phyloP scores from a whole-genome alignment of 2,329 filamentous ascomycete species.

The Phaeophleospora eucalypticola region DNA sequence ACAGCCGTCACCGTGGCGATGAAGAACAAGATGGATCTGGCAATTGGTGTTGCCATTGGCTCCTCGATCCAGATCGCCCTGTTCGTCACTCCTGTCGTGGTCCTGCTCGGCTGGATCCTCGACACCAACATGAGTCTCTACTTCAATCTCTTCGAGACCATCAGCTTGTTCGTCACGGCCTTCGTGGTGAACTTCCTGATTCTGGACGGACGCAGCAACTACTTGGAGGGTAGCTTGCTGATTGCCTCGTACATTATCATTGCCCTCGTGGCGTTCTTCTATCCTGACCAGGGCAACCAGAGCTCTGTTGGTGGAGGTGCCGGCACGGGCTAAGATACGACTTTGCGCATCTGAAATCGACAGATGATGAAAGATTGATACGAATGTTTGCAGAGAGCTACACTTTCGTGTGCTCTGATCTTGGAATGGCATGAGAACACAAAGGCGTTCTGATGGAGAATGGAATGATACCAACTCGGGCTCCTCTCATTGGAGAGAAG shows the following conservation, averaged over 20 bases:
- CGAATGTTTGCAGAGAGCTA: neutral
- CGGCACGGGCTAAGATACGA: neutral
- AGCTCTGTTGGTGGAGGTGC: constrained; percentile 41
- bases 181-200: constrained; percentile 85
- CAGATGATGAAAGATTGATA: neutral
- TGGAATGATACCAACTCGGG: neutral
- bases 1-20: constrained; percentile 74
- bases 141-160: constrained; percentile 59
- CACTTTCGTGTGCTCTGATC: neutral
- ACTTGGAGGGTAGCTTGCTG: constrained; percentile 71
- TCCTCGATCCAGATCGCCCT: constrained; percentile 77
- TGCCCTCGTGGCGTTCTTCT: constrained; percentile 53
- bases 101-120: constrained; percentile 76
- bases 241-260: constrained; percentile 79
- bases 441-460: neutral
- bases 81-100: constrained; percentile 71
- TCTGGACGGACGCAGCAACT: constrained; percentile 76
- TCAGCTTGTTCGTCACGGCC: constrained; percentile 76
- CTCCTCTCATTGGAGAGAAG: neutral
- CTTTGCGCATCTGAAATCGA: neutral
- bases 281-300: constrained; percentile 41
- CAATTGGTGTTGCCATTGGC: constrained; percentile 75
- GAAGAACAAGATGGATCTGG: constrained; percentile 82
- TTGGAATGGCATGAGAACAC: constrained; percentile 1
- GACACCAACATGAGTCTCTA: constrained; percentile 64